Conservation (phyloP, 768 basidiomycete genomes). For the Calvatia gigantea region DNA sequence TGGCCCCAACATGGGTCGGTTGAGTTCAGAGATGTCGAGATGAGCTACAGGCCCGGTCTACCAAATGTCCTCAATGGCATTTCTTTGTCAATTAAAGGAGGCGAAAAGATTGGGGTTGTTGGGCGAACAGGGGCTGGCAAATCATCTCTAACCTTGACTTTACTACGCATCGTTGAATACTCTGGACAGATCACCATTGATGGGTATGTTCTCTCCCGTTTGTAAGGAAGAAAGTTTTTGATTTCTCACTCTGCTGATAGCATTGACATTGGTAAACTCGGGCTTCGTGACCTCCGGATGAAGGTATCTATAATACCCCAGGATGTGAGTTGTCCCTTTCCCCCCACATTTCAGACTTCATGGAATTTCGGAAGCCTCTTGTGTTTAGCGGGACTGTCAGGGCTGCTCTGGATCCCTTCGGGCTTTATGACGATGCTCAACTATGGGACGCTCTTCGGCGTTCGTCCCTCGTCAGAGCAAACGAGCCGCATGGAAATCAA, state of each 20-base stretch:
- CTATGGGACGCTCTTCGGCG: slow-evolving; percentile 75
- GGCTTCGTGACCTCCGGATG: slow-evolving; percentile 57
- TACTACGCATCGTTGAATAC: slow-evolving; percentile 70
- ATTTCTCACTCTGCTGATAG: slow-evolving; percentile 22
- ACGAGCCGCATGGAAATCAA: slow-evolving; percentile 37
- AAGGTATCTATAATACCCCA: slow-evolving; percentile 67
- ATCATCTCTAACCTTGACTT: slow-evolving; percentile 58
- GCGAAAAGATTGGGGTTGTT: slow-evolving; percentile 79
- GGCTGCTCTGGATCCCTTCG: slow-evolving; percentile 59
- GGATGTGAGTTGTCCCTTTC: slow-evolving; percentile 42
- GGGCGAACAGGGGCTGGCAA: slow-evolving; percentile 61
- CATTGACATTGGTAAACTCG: slow-evolving; percentile 66
- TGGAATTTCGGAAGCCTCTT: slow-evolving; percentile 5
- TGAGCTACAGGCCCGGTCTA: slow-evolving; percentile 69
- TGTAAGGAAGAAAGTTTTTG: slow-evolving; percentile 11
- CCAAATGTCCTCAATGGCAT: slow-evolving; percentile 69
- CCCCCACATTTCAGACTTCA: background rate
- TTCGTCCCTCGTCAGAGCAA: slow-evolving; percentile 36
- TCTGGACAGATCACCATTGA: slow-evolving; percentile 63
- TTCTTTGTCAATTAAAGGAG: slow-evolving; percentile 52
- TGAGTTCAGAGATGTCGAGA: slow-evolving; percentile 53
- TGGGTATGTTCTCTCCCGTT: slow-evolving; percentile 32
- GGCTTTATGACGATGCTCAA: slow-evolving; percentile 55
- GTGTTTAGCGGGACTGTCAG: slow-evolving; percentile 41
- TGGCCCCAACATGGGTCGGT: slow-evolving; percentile 68